Conservation (phyloP, 2,329 filamentous ascomycete species). For the Chalaropsis ovoidea region DNA sequence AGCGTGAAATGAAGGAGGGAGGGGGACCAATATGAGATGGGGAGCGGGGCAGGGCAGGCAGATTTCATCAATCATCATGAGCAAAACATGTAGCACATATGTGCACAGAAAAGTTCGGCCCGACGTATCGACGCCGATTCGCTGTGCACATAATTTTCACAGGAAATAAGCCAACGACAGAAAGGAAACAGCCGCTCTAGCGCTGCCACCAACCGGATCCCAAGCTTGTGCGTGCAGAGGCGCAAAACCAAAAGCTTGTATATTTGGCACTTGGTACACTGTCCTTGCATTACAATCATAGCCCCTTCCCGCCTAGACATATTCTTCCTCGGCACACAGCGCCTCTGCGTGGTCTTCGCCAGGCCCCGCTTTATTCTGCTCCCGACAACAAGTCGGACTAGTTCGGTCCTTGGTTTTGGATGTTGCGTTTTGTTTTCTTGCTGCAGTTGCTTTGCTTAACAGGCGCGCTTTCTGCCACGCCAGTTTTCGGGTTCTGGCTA, state of each 20-base stretch:
- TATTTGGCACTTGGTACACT: neutral
- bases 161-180: neutral
- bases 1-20: neutral
- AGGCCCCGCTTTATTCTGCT: neutral
- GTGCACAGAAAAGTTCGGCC: neutral
- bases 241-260: neutral
- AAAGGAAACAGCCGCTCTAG: neutral
- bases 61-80: neutral
- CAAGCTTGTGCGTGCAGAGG: conserved; percentile 10
- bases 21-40: neutral
- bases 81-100: neutral
- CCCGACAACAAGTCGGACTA: neutral
- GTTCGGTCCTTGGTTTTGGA: conserved; percentile 1
- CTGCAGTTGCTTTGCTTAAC: neutral
- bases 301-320: neutral
- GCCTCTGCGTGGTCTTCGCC: neutral
- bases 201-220: conserved; percentile 9
- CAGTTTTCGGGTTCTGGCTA: neutral
- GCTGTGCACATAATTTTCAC: neutral
- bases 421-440: neutral
- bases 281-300: neutral
- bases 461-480: neutral
- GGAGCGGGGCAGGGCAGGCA: neutral
- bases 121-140: conserved; percentile 10
- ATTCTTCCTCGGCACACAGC: conserved; percentile 1